Evolutionary conservation across 805 yeast species (phyloP).

Genomic region (Schizosaccharomyces octosporus): DNA sequence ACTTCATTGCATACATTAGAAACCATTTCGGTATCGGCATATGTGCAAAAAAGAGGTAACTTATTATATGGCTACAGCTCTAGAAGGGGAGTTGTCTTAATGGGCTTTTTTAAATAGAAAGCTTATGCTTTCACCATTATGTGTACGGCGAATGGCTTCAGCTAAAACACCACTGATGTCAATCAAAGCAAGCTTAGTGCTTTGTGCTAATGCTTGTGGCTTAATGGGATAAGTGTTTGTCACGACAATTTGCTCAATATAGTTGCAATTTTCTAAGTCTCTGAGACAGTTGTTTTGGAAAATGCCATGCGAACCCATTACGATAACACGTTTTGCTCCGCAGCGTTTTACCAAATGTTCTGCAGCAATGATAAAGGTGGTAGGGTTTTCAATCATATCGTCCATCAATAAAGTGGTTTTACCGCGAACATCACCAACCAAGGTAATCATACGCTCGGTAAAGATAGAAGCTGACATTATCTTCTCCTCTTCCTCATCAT

Average conservation of each 20-base stretch:
- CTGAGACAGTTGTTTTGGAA: slow-evolving; percentile 74
- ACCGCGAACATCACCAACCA: slow-evolving; percentile 84
- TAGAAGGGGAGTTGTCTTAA: not conserved
- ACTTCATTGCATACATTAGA: too few species aligned
- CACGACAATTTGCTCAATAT: slow-evolving; percentile 49
- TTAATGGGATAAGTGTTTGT: slow-evolving; percentile 89
- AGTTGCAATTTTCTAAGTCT: slow-evolving; percentile 47
- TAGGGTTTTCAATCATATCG: slow-evolving; percentile 92
- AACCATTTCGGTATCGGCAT: too few species aligned
- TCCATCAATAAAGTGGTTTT: slow-evolving; percentile 84
- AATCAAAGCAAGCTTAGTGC: slow-evolving; percentile 51
- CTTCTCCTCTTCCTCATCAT: slow-evolving; percentile 78
- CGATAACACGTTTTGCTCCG: slow-evolving; percentile 77
- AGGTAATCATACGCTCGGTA: slow-evolving; percentile 31
- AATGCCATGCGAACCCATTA: slow-evolving; percentile 88
- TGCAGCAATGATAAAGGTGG: slow-evolving; percentile 87
- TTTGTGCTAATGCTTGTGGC: slow-evolving; percentile 27
- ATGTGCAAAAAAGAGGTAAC: too few species aligned
- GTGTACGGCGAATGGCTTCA: slow-evolving; percentile 95
- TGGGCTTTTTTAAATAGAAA: slow-evolving; percentile 58
- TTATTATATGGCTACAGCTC: too few species aligned
- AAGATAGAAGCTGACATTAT: slow-evolving; percentile 20
- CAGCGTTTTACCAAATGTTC: slow-evolving; percentile 89
- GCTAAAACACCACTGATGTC: slow-evolving; percentile 91
- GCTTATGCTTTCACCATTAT: slow-evolving; percentile 89